Base-by-base conservation (phyloP, 208 protist genomes). In the Wallacemonas sp. region DNA sequence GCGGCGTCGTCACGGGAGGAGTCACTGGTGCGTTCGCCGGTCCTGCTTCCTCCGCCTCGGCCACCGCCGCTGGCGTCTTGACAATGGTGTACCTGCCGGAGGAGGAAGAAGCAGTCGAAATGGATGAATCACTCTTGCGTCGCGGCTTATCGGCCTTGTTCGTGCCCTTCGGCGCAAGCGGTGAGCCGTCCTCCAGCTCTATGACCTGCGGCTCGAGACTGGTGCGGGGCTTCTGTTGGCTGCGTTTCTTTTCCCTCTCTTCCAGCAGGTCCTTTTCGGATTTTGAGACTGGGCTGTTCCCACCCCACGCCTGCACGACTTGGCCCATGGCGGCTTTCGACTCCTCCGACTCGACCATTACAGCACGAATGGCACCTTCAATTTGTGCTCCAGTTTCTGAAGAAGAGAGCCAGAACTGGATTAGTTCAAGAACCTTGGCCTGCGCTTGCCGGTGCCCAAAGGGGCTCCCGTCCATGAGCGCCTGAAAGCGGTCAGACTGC, bases 361-460 rank as follows among this genome's bases (percentile, higher is more conserved):
- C 64, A n/a, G 77, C 79, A 16, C 54, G 61, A 59, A 93, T 82
- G 10, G 76, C 63, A 12, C 46, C 29, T 23, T 88, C 77, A 65
- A 89, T 68, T 44, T 39, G 42, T 28, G n/a, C 65, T 20, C 67
- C 57, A 22, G 79, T 84, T 38, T 65, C 69, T 20, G 61, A 52
- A 16, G 81, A 72, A 46, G 76, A 74, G 70, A 93, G 81, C 87
- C 87, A 93, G 41, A 81, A 83, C 42, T 86, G 76, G 46, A 93
- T 68, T 1, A 88, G 68, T 61, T 90, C 87, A 32, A 89, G 71
- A 50, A 87, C 66, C 36, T 87, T 89, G 41, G 81, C 65, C 66
- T 82, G 71, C 36, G 78, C 76, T 22, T 70, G 44, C 28, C 72
- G 76, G 25, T 77, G 79, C 3, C 42, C 57, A 12, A 61, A 48